Conservation (phyloP, 2,329 filamentous ascomycete genomes). For the Huntiella moniliformis region DNA sequence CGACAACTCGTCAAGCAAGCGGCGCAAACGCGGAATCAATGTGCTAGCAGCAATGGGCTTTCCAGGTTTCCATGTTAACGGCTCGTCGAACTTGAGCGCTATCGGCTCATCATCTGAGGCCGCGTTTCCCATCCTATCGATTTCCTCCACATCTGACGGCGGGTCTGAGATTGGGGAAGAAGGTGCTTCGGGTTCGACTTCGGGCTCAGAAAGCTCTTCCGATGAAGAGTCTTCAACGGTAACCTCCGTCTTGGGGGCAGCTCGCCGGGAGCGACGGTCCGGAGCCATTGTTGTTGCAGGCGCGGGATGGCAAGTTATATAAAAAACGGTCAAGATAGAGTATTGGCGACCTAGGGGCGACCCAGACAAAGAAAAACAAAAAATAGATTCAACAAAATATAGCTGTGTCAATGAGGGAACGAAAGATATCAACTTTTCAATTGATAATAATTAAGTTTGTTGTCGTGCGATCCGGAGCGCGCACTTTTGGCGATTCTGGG, state of each 20-base stretch:
- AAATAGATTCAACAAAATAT: too few relatives aligned
- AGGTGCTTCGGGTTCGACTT: slow-evolving; percentile 9
- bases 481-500: too few relatives aligned
- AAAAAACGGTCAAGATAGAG: not conserved
- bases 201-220: slow-evolving; percentile 9
- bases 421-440: too few relatives aligned
- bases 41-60: slow-evolving; percentile 73
- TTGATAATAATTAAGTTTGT: too few relatives aligned
- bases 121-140: slow-evolving; percentile 13
- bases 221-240: slow-evolving; percentile 7
- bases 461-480: too few relatives aligned
- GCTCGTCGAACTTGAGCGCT: slow-evolving; percentile 59
- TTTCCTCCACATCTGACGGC: slow-evolving; percentile 11
- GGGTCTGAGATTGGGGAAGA: slow-evolving; percentile 11
- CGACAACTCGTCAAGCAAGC: slow-evolving; percentile 63
- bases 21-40: slow-evolving; percentile 62
- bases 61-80: slow-evolving; percentile 79
- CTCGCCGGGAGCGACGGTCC: slow-evolving; percentile 11
- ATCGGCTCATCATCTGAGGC: slow-evolving; percentile 14
- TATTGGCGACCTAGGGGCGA: not conserved
- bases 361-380: not conserved
- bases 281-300: slow-evolving; percentile 7
- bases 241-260: slow-evolving; percentile 9
- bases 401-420: too few relatives aligned
- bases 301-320: not conserved